Percentiles rank a stretch among this genome's conserved stretches.
Evolutionary conservation across 2,329 filamentous ascomycete genomes (phyloP).

Genomic region (Scopulariopsis brevicaulis): DNA sequence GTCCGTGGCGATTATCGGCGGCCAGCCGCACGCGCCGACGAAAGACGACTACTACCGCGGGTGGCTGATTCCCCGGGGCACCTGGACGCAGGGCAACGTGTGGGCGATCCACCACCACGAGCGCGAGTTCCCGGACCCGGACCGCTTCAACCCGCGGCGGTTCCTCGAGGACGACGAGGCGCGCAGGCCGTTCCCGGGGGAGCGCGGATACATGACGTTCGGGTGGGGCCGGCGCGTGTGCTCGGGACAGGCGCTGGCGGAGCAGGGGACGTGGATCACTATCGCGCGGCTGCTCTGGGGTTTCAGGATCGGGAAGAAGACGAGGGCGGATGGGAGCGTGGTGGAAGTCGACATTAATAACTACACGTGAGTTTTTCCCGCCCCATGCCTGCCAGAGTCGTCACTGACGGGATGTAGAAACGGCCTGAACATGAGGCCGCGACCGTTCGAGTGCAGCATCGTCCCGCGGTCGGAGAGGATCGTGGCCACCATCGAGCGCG

Average conservation of each 20-base stretch:
- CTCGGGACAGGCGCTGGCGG: slow-evolving; percentile 41
- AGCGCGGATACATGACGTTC: slow-evolving; percentile 42
- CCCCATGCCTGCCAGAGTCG: slow-evolving; percentile 11
- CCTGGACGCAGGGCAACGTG: slow-evolving; percentile 37
- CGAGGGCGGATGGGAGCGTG: slow-evolving; percentile 24
- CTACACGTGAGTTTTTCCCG: slow-evolving; percentile 20
- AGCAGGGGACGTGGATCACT: slow-evolving; percentile 48
- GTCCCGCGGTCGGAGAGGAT: slow-evolving; percentile 35
- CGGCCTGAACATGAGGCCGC: slow-evolving; percentile 46
- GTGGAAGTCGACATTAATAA: slow-evolving; percentile 45
- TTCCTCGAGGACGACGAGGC: slow-evolving; percentile 24
- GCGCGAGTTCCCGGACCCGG: slow-evolving; percentile 31
- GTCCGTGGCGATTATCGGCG: slow-evolving; percentile 37
- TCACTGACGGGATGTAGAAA: slow-evolving; percentile 20
- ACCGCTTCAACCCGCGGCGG: slow-evolving; percentile 29
- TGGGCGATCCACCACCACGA: slow-evolving; percentile 18
- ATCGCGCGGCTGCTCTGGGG: slow-evolving; percentile 46
- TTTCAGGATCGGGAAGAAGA: slow-evolving; percentile 33
- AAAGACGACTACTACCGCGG: slow-evolving; percentile 34
- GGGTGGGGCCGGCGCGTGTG: slow-evolving; percentile 44
- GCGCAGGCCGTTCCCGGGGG: slow-evolving; percentile 32
- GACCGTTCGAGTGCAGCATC: slow-evolving; percentile 42
- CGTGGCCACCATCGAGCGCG: slow-evolving; percentile 34
- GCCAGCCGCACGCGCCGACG: slow-evolving; percentile 35
- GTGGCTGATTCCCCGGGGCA: slow-evolving; percentile 35